Evolutionary conservation across 164 flowering plant species (phyloP).

Genomic region (Macadamia tetraphylla): DNA sequence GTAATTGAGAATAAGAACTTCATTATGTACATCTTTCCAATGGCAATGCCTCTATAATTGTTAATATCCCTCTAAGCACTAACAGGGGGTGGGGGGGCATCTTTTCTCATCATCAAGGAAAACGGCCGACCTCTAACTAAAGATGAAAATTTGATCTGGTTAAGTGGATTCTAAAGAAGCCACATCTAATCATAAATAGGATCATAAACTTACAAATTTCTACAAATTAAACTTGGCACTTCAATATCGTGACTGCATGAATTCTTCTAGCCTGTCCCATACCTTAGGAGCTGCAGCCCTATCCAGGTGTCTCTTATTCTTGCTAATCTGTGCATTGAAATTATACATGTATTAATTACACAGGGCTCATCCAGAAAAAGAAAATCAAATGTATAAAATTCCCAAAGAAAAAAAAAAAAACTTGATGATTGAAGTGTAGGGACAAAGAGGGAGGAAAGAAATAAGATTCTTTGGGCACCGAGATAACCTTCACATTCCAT

Average conservation of each 20-base stretch:
- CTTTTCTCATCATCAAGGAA: not conserved
- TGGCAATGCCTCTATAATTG: too few species aligned
- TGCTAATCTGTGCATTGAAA: constrained; percentile 66
- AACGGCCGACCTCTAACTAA: too few species aligned
- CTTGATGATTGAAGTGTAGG: too few species aligned
- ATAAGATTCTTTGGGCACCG: constrained; percentile 43
- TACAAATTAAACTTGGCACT: not conserved
- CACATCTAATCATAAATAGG: not conserved
- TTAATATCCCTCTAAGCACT: too few species aligned
- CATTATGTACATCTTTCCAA: too few species aligned
- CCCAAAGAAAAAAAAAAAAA: too few species aligned
- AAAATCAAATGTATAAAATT: too few species aligned
- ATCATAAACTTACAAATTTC: not conserved
- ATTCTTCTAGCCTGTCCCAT: constrained; percentile 93
- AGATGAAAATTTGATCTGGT: too few species aligned
- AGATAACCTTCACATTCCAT: constrained; percentile 98
- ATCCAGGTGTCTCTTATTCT: constrained; percentile 94
- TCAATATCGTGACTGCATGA: constrained; percentile 77
- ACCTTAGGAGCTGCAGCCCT: constrained; percentile 98
- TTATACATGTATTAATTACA: too few species aligned
- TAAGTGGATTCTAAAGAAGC: not conserved
- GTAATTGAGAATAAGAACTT: too few species aligned
- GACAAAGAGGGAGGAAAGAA: not conserved
- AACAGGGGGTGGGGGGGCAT: too few species aligned
- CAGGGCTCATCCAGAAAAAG: too few species aligned